phyloP scores from a whole-genome alignment of 768 basidiomycete genomes.

The Lactarius evosmus region DNA sequence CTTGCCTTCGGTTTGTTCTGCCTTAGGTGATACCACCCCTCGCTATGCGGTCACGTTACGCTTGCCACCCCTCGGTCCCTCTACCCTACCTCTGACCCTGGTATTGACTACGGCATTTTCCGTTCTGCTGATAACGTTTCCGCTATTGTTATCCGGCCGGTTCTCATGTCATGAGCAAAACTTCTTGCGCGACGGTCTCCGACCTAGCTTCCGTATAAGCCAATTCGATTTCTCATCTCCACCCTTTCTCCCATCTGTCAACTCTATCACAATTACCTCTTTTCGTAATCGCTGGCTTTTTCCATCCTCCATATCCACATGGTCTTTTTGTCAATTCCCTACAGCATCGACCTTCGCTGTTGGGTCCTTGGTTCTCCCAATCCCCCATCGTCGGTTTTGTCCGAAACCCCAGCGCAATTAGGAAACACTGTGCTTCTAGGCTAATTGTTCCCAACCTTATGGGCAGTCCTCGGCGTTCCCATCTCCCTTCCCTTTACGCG shows the following conservation, averaged over 20 bases:
- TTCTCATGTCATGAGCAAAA: neutral
- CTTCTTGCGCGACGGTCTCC: neutral
- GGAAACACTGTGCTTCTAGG: slow-evolving; percentile 12
- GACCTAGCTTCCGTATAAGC: neutral
- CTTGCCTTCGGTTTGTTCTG: neutral
- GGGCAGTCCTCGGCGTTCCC: slow-evolving; percentile 17
- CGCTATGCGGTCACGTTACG: too few species aligned
- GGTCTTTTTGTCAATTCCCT: slow-evolving; percentile 1
- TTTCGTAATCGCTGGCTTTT: neutral
- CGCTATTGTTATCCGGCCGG: neutral
- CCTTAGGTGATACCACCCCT: neutral
- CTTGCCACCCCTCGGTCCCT: neutral
- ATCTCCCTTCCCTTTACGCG: slow-evolving; percentile 2
- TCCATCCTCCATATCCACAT: slow-evolving; percentile 1
- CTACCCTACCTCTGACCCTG: neutral
- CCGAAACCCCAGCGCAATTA: slow-evolving; percentile 2
- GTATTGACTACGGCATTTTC: neutral
- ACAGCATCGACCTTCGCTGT: neutral
- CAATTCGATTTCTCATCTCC: neutral
- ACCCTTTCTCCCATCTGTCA: neutral
- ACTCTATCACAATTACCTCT: neutral
- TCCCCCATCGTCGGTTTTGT: slow-evolving; percentile 6
- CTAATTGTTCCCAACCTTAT: neutral
- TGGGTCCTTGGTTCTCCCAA: neutral
- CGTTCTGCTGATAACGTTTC: neutral